phyloP scores from a whole-genome alignment of 78 protist species.

The Dictyostelium purpureum region DNA sequence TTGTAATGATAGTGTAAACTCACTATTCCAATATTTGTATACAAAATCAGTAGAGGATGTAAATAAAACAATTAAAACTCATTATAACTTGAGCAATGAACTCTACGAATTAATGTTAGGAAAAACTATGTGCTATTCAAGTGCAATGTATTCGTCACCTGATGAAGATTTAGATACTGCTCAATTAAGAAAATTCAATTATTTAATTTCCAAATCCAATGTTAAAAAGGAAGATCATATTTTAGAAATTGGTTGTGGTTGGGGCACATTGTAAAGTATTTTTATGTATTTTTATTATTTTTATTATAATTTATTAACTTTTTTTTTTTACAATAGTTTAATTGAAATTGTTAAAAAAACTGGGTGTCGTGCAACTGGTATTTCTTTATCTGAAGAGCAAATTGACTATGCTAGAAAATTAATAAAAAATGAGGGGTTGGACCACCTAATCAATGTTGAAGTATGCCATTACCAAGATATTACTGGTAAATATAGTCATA shows the following conservation, averaged over 20 bases:
- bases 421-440: not conserved
- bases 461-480: not conserved
- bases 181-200: not conserved
- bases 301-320: too few relatives aligned
- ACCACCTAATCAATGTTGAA: not conserved
- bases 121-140: not conserved
- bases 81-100: not conserved
- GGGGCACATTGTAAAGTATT: not conserved
- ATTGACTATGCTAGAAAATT: not conserved
- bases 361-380: conserved; percentile 28
- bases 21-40: too few relatives aligned
- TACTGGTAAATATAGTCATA: not conserved
- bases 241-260: not conserved
- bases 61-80: too few relatives aligned
- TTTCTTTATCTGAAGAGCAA: conserved; percentile 41
- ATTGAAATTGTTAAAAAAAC: conserved; percentile 33
- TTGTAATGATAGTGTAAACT: too few relatives aligned
- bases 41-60: too few relatives aligned
- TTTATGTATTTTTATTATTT: not conserved
- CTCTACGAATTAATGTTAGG: not conserved
- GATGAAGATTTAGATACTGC: not conserved
- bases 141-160: not conserved
- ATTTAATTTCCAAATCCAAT: not conserved
- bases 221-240: not conserved
- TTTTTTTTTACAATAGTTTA: too few relatives aligned